Conservation (phyloP, 225 moss, liverwort and hornwort genomes). For the Bryum argenteum region DNA sequence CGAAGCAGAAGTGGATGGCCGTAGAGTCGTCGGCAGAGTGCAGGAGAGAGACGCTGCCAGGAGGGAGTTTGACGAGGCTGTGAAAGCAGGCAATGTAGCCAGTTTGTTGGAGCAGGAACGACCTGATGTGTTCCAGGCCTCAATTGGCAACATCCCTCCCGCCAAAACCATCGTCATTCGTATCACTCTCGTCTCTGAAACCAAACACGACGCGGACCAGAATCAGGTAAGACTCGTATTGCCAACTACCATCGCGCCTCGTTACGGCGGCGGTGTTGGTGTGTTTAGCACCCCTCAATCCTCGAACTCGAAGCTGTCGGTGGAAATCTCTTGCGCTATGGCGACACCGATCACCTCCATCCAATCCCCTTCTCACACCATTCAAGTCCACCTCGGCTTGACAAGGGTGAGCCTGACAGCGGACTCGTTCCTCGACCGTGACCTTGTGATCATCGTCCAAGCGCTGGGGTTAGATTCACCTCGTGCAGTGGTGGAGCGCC, state of each 20-base stretch:
- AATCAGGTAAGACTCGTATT: constrained; percentile 59
- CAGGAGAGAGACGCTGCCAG: constrained; percentile 44
- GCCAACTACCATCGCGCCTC: constrained; percentile 55
- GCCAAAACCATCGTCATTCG: constrained; percentile 36
- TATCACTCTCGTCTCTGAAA: constrained; percentile 46
- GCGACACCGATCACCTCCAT: constrained; percentile 44
- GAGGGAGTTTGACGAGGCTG: constrained; percentile 43
- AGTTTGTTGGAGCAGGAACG: constrained; percentile 48
- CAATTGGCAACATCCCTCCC: constrained; percentile 55
- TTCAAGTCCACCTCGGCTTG: constrained; percentile 40
- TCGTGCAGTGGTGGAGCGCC: constrained; percentile 49
- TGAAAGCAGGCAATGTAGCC: constrained; percentile 44
- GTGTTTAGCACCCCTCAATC: not conserved
- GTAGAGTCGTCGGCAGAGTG: constrained; percentile 44
- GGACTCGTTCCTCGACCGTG: constrained; percentile 39
- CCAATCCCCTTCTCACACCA: constrained; percentile 61
- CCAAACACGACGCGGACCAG: constrained; percentile 60
- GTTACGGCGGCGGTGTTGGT: constrained; percentile 16
- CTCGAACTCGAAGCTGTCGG: constrained; percentile 28
- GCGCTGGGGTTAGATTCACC: constrained; percentile 37
- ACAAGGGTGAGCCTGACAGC: constrained; percentile 37
- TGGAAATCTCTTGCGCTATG: constrained; percentile 43
- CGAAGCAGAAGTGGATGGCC: constrained; percentile 46
- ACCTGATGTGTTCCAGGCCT: constrained; percentile 54
- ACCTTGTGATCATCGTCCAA: constrained; percentile 50